Evolutionary conservation across 2,329 filamentous ascomycete genomes (phyloP).

Genomic region (Fusarium beomiforme): DNA sequence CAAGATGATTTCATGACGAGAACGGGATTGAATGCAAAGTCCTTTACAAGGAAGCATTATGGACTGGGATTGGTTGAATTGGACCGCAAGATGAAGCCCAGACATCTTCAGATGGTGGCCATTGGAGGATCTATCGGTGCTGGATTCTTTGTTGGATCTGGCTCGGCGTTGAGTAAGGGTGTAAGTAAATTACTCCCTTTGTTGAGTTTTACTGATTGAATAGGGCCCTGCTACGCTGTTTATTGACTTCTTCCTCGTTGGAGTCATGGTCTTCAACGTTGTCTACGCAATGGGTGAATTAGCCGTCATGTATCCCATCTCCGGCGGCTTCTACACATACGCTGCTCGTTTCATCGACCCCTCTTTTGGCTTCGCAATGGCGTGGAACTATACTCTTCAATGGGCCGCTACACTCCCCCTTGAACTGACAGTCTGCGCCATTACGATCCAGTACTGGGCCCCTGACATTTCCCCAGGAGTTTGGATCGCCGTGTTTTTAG

Average conservation of each 20-base stretch:
- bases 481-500: slow-evolving; percentile 54
- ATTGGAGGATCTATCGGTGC: slow-evolving; percentile 70
- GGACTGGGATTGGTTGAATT: slow-evolving; percentile 46
- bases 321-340: slow-evolving; percentile 63
- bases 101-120: slow-evolving; percentile 71
- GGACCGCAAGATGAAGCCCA: slow-evolving; percentile 61
- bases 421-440: slow-evolving; percentile 55
- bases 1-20: slow-evolving; percentile 43
- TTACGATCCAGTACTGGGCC: slow-evolving; percentile 56
- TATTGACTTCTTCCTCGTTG: slow-evolving; percentile 64
- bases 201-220: neutral
- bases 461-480: slow-evolving; percentile 54
- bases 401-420: slow-evolving; percentile 55
- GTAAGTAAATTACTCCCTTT: neutral
- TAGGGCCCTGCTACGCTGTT: slow-evolving; percentile 56
- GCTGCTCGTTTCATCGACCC: slow-evolving; percentile 61
- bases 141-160: slow-evolving; percentile 71
- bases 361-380: slow-evolving; percentile 64
- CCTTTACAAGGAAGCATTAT: slow-evolving; percentile 39
- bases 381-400: slow-evolving; percentile 59
- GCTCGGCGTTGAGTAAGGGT: slow-evolving; percentile 61
- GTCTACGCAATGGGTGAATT: slow-evolving; percentile 69
- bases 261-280: slow-evolving; percentile 70
- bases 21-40: slow-evolving; percentile 37
- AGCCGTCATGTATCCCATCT: slow-evolving; percentile 69